Conservation (phyloP, 2,329 filamentous ascomycete species). For the Triangularia setosa region DNA sequence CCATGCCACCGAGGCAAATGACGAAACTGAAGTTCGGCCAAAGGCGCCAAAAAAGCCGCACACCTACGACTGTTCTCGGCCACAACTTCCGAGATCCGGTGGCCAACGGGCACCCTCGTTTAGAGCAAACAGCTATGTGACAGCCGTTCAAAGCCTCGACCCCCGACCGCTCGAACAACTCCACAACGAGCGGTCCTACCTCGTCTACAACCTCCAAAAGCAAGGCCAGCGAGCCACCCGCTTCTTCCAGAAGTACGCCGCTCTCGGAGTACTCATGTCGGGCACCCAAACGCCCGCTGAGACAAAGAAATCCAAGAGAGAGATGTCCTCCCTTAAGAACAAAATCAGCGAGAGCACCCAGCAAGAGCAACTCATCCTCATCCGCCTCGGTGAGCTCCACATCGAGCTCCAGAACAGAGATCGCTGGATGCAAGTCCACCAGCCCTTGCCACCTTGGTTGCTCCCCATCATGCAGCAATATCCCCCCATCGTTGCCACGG, state of each 20-base stretch:
- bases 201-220: conserved; percentile 39
- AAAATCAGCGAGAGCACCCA: conserved; percentile 43
- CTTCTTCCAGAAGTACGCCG: conserved; percentile 38
- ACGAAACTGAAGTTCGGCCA: not conserved
- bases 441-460: not conserved
- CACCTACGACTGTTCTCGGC: not conserved
- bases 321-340: conserved; percentile 38
- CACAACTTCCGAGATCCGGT: not conserved
- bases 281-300: conserved; percentile 9
- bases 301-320: conserved; percentile 34
- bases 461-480: conserved; percentile 4
- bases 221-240: conserved; percentile 37
- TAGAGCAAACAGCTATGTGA: conserved; percentile 3
- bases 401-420: conserved; percentile 46
- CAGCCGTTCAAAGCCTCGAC: conserved; percentile 29
- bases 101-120: not conserved
- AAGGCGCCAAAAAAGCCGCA: not conserved
- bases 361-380: conserved; percentile 44
- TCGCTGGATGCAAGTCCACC: conserved; percentile 30
- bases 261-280: conserved; percentile 32
- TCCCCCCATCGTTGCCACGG: not conserved
- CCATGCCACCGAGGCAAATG: not conserved
- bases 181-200: conserved; percentile 45
- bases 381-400: conserved; percentile 46
- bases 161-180: conserved; percentile 41